phyloP scores from a whole-genome alignment of 2,329 filamentous ascomycete genomes.

The Xylariaceae sp. region DNA sequence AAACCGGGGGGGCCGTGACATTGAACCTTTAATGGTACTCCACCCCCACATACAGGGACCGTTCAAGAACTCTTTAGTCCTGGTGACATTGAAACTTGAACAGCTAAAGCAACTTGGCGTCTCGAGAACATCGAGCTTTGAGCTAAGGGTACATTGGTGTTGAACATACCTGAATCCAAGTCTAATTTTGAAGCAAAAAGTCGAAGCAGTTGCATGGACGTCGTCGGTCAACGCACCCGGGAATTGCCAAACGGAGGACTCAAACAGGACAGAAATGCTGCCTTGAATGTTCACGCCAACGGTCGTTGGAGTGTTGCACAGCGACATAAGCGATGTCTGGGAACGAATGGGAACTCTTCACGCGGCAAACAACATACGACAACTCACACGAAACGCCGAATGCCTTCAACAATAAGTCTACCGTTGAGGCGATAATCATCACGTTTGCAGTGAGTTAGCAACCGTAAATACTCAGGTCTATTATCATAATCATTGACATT shows the following conservation, averaged over 20 bases:
- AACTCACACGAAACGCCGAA: constrained; percentile 35
- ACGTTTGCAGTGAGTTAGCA: constrained; percentile 38
- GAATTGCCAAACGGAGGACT: constrained; percentile 4
- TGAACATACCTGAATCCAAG: not conserved
- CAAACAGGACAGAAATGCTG: constrained; percentile 18
- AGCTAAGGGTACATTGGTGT: not conserved
- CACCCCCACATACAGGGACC: constrained; percentile 24
- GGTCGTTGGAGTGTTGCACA: constrained; percentile 20
- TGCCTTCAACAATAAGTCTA: constrained; percentile 31
- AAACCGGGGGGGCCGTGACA: constrained; percentile 5
- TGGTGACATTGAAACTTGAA: constrained; percentile 4
- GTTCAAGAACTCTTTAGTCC: constrained; percentile 1
- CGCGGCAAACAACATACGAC: constrained; percentile 36
- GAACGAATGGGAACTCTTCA: constrained; percentile 9
- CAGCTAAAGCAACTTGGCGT: not conserved
- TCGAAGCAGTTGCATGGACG: constrained; percentile 17
- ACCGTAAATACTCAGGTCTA: too few relatives aligned
- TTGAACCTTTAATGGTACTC: constrained; percentile 18
- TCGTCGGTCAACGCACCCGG: not conserved
- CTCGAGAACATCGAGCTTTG: not conserved
- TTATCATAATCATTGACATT: not conserved
- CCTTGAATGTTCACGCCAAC: constrained; percentile 14
- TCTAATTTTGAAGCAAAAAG: not conserved
- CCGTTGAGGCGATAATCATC: constrained; percentile 33
- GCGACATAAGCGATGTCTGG: constrained; percentile 27